Base-by-base conservation (phyloP, 2,329 filamentous ascomycete species). In the Penicillium sp. region DNA sequence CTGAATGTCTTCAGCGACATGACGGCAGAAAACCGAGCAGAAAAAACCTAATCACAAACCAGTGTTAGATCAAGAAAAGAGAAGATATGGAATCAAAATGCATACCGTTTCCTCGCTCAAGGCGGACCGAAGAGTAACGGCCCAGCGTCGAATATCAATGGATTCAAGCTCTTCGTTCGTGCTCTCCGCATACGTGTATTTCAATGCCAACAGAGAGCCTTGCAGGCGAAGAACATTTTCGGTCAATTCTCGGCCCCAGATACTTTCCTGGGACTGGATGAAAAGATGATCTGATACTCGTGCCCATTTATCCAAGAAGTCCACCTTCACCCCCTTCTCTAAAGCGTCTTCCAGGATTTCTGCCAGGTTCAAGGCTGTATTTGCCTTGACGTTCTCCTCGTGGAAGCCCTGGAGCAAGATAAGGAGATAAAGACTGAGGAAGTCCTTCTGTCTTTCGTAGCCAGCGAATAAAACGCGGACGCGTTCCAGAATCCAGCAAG, bases 21-120 rank as follows among this genome's bases (percentile, higher is more conserved):
- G 1, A 67, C 66, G 5, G 72, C 74, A n/a, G 72, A 67, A 52
- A 69, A 66, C 6, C 73, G 67, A 2, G 72, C 74, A 7, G 70
- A 71, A 42, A 71, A 75, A 63, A 74, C 72, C 72, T 74, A 33
- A 20, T 23, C 21, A 42, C 3, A 42, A 20, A 8, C 1, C 24
- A 38, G 16, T 9, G n/a, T 52, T 21, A 52, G 50, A 5, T 8
- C 6, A 35, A 20, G 18, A 14, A 14, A 20, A 42, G 23, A 18
- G 4, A 20, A 16, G n/a, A 14, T 30, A 20, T n/a, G 21, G 1
- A 45, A 2, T 45, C 5, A 16, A 18, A 20, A 30, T 21, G 64
- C 71, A 62, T 63, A 76, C 73, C 0, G 72, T 76, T 62, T 76
- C 73, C 57, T 76, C 74, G n/a, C 63, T 62, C 46, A 75, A 64